phyloP scores from a whole-genome alignment of 495 filamentous ascomycete genomes.

The Glonium stellatum region DNA sequence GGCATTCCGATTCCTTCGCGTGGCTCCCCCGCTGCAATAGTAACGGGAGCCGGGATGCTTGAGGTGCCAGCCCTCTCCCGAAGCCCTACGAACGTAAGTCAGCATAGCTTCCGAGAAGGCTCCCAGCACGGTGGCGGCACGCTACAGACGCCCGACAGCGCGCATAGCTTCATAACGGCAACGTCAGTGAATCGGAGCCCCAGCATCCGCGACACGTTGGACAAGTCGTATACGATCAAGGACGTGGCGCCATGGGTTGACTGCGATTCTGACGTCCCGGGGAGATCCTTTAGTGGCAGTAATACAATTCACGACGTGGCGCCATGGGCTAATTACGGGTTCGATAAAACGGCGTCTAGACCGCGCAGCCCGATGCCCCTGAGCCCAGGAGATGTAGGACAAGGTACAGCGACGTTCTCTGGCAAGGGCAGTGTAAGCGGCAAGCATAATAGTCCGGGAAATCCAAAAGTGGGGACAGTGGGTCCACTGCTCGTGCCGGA shows the following conservation, averaged over 20 bases:
- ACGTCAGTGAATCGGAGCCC: background rate
- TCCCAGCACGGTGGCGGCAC: too few species aligned
- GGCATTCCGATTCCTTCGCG: too few species aligned
- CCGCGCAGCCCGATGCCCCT: too few species aligned
- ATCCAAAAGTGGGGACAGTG: background rate
- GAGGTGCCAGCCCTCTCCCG: too few species aligned
- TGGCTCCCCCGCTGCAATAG: too few species aligned
- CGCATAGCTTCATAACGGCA: background rate
- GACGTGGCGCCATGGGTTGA: background rate
- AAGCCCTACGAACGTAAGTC: too few species aligned
- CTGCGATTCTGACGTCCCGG: background rate
- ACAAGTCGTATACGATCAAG: background rate
- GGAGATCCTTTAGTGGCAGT: background rate
- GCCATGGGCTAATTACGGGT: background rate
- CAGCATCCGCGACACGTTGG: background rate
- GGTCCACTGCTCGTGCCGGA: background rate
- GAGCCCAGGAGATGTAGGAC: background rate
- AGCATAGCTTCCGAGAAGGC: too few species aligned
- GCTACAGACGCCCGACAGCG: too few species aligned
- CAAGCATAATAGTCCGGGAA: background rate
- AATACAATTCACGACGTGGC: background rate
- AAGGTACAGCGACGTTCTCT: background rate
- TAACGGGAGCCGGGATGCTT: too few species aligned
- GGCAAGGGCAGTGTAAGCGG: background rate
- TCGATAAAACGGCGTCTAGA: background rate